phyloP scores from a whole-genome alignment of 331 rosid genomes.

The Malus hybrid region DNA sequence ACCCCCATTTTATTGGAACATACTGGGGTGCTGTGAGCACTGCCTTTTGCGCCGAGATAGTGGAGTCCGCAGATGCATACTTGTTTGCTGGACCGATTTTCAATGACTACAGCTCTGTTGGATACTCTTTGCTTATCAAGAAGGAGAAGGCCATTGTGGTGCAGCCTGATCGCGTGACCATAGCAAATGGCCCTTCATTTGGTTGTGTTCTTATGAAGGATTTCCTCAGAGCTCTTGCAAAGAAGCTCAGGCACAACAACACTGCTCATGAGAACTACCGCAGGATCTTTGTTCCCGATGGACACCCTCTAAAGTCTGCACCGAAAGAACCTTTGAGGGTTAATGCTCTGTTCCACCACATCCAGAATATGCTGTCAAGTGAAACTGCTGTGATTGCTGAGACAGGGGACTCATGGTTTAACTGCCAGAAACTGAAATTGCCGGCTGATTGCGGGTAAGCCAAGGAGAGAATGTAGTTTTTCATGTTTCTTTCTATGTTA shows the following conservation, averaged over 20 bases:
- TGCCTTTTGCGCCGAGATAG: slow-evolving; percentile 86
- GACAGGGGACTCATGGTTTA: slow-evolving; percentile 97
- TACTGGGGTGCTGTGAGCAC: slow-evolving; percentile 96
- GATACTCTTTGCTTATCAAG: slow-evolving; percentile 90
- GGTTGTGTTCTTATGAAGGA: slow-evolving; percentile 90
- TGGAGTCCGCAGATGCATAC: slow-evolving; percentile 92
- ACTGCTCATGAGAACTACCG: slow-evolving; percentile 71
- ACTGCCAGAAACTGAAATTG: slow-evolving; percentile 86
- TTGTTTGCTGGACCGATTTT: slow-evolving; percentile 91
- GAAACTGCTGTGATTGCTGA: slow-evolving; percentile 87
- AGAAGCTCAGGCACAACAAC: slow-evolving; percentile 50
- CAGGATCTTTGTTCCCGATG: slow-evolving; percentile 86
- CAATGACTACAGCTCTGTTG: slow-evolving; percentile 89
- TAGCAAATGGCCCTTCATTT: slow-evolving; percentile 17
- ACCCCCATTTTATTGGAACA: slow-evolving; percentile 17
- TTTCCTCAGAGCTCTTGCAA: slow-evolving; percentile 58
- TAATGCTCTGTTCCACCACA: slow-evolving; percentile 72
- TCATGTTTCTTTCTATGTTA: background rate
- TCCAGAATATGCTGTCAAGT: slow-evolving; percentile 66
- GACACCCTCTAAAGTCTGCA: slow-evolving; percentile 49
- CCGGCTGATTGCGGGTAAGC: slow-evolving; percentile 84
- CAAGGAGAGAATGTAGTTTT: background rate
- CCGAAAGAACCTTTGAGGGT: slow-evolving; percentile 83
- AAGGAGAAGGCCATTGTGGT: slow-evolving; percentile 78
- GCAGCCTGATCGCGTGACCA: slow-evolving; percentile 75